A percentile compares a stretch with the other conserved stretches of the same genome.
These are phyloP conservation scores for Exserohilum rostratum DNA, from an alignment of 2,329 filamentous ascomycete genomes.

Conservation along the genomic window DNA sequence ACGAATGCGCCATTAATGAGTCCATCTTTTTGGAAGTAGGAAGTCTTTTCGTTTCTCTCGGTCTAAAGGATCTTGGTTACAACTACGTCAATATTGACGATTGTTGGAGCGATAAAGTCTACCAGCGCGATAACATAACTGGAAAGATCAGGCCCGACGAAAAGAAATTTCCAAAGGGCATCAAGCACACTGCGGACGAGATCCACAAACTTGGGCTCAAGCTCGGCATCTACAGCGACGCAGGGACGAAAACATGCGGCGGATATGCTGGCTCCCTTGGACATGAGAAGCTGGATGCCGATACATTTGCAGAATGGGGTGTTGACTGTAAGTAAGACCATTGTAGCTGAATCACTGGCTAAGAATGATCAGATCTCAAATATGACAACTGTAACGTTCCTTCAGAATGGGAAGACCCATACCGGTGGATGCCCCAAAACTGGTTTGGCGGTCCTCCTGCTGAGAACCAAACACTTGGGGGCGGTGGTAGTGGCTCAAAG, in stretches of 20 bases:
- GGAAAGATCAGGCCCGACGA: constrained; percentile 52
- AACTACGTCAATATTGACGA: constrained; percentile 65
- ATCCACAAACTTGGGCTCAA: constrained; percentile 65
- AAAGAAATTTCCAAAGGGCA: constrained; percentile 64
- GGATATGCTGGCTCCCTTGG: constrained; percentile 63
- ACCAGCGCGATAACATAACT: constrained; percentile 44
- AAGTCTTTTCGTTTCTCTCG: constrained; percentile 22
- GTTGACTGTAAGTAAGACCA: constrained; percentile 29
- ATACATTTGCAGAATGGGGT: constrained; percentile 55
- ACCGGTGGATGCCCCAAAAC: constrained; percentile 51
- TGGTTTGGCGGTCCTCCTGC: constrained; percentile 44
- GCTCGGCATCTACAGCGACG: constrained; percentile 66
- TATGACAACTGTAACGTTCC: constrained; percentile 48
- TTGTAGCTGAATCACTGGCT: not conserved
- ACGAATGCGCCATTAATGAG: constrained; percentile 29
- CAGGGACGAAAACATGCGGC: constrained; percentile 58
- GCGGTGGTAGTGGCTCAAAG: constrained; percentile 31
- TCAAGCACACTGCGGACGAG: constrained; percentile 58
- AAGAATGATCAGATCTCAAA: constrained; percentile 27
- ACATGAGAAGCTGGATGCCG: constrained; percentile 62
- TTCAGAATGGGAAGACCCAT: constrained; percentile 47
- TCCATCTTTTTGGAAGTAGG: constrained; percentile 25
- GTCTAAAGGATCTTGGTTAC: constrained; percentile 28
- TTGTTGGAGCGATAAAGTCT: constrained; percentile 59
- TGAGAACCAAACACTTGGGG: constrained; percentile 45